Base-by-base conservation (phyloP, 371 early-diverging fungal species). In the Mucor irregularis region DNA sequence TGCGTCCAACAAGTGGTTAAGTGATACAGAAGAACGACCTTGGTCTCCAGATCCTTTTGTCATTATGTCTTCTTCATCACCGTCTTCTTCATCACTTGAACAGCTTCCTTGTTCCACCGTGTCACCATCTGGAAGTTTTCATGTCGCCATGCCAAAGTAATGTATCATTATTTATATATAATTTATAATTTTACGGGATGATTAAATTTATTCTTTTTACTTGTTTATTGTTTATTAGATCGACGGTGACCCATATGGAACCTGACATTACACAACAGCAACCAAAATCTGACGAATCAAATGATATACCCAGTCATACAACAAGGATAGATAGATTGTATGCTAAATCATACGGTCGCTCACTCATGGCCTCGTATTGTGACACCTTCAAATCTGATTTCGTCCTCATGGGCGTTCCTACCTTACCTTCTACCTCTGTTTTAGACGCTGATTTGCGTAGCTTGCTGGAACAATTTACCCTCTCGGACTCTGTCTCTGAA, bases 321-420 rank as follows among this genome's bases (percentile, higher is more conserved):
- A 47, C 35, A 1, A 63, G 37, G 38, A 31, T 76, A 22, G 75
- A 83, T 62, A 61, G 71, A 16, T 49, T 86, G 13, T 86, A 73
- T 58, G 75, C 82, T 24, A 84, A 84, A 61, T 84, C 84, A 7
- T 86, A 83, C 49, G 87, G 85, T 7, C 74, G 87, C 39, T 86
- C 87, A 8, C 59, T 86, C 38, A 81, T 86, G 85, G 84, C 71
- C 24, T 71, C 79, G 8, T 84, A 80, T 34, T 78, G 79, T 49
- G 75, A 78, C 13, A 66, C 65, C 1, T 86, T 83, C 52, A 79
- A 81, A 62, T 73, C 87, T 3, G 85, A 83, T 44, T 84, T 84
- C 62, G 84, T 82, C 4, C 52, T 86, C 28, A 76, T 83, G 76
- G 87, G 87, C 6, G 66, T 84, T 4, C 84, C 85, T 10, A 73